Conservation (phyloP, 352 stramenopile genomes). For the Pythium insidiosum region DNA sequence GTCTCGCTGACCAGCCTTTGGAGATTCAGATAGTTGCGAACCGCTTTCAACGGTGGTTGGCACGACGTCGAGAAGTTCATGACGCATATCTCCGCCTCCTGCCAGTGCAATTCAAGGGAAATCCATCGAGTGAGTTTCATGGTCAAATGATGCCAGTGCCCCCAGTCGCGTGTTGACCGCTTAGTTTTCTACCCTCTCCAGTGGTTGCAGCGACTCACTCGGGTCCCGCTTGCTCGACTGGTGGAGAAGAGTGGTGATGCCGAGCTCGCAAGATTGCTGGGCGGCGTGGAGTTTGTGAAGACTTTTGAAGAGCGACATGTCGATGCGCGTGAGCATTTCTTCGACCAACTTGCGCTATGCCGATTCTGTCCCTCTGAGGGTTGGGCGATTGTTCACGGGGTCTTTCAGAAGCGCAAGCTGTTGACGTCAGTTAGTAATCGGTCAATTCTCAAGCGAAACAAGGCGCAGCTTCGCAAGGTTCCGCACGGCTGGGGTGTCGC, state of each 20-base stretch:
- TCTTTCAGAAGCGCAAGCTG: conserved; percentile 37
- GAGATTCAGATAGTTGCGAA: conserved; percentile 51
- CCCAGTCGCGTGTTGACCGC: conserved; percentile 47
- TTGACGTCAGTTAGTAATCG: conserved; percentile 12
- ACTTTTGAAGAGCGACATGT: conserved; percentile 65
- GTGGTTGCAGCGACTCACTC: conserved; percentile 42
- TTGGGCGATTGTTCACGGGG: conserved; percentile 68
- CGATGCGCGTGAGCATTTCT: conserved; percentile 35
- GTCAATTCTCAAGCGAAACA: conserved; percentile 2
- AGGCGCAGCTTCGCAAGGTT: conserved; percentile 35
- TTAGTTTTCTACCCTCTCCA: conserved; percentile 57
- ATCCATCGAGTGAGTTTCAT: conserved; percentile 19
- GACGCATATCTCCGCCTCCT: conserved; percentile 33
- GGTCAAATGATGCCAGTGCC: conserved; percentile 39
- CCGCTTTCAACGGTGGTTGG: conserved; percentile 36
- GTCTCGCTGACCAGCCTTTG: conserved; percentile 48
- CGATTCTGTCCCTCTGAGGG: conserved; percentile 59
- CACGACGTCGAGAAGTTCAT: conserved; percentile 46
- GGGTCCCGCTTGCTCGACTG: conserved; percentile 33
- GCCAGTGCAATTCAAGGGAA: conserved; percentile 43
- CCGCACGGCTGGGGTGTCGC: conserved; percentile 75
- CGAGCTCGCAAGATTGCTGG: conserved; percentile 45
- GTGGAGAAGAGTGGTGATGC: conserved; percentile 43
- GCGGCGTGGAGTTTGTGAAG: conserved; percentile 55
- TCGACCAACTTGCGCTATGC: conserved; percentile 45